Evolutionary conservation across 176 grass and related monocot genomes (phyloP), one percentile per base, ranked within the genome.

Genomic region (Oryza punctata): DNA sequence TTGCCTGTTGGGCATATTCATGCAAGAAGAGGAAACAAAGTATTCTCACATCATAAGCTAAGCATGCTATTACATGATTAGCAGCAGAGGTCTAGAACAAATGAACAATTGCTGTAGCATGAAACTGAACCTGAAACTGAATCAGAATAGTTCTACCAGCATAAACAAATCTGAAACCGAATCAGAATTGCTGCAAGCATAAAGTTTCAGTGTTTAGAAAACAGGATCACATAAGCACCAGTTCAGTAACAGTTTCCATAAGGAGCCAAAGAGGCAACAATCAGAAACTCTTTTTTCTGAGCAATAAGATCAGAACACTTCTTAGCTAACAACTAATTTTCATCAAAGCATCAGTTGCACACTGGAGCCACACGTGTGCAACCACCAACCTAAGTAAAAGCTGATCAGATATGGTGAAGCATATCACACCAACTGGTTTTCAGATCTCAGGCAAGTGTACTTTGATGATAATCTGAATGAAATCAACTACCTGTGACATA

Each of bases 331-430:
- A 71, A n/a, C 40, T 38, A 50, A 27, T 50, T 88, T 69, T 64
- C 25, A 65, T 49, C 69, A 64, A 75, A 23, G 30, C n/a, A 84
- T 79, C 14, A 28, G 81, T 69, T 88, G 81, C 60, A 84, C 60
- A 29, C 81, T 47, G 74, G 14, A 61, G 76, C 26, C 87, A 84
- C 81, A 68, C 75, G 76, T 61, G 63, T 18, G 35, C 60, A 88
- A 69, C 69, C 35, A 73, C 75, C 63, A 84, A 21, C 49, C 60
- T 19, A 47, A 15, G 11, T 21, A 80, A 69, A 69, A 46, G 23
- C 11, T 80, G 76, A 66, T 67, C 46, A 63, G 63, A 75, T 66
- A 89, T 63, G 65, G 47, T 78, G 2, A 61, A 28, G 29, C 65
- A 30, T 25, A 24, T 54, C 18, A 25, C 2, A 32, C 14, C 19